Percentiles rank a stretch among this genome's conserved stretches.
Conservation (phyloP, 1,284 basidiomycete species). For the Microbotryomycetes sp. region DNA sequence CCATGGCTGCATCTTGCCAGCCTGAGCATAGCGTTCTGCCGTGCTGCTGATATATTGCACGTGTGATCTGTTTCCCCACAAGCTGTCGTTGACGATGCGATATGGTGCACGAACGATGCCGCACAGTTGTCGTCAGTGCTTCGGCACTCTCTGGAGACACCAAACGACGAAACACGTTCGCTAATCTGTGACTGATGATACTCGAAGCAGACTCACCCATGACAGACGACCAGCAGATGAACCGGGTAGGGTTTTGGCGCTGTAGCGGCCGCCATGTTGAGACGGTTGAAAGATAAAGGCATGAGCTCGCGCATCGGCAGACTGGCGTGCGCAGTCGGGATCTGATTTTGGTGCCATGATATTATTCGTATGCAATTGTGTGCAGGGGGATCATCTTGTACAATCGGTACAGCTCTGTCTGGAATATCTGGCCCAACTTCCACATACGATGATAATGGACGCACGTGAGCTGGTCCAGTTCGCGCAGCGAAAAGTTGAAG, state of each 20-base stretch:
- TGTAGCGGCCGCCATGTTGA: too few relatives aligned
- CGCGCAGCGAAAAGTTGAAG: neutral
- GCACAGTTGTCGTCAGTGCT: neutral
- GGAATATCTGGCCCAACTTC: too few relatives aligned
- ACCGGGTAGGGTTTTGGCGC: neutral
- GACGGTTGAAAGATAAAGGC: too few relatives aligned
- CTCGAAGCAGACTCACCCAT: conserved; percentile 1
- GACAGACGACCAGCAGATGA: conserved; percentile 20
- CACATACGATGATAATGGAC: too few relatives aligned
- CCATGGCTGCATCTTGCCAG: neutral
- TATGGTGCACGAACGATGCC: neutral
- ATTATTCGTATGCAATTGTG: too few relatives aligned
- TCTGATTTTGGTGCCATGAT: too few relatives aligned
- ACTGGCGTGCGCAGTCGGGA: too few relatives aligned
- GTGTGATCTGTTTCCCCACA: conserved; percentile 32
- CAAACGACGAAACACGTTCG: neutral
- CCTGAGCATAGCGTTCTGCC: neutral
- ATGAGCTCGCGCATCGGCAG: too few relatives aligned
- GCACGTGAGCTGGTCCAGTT: too few relatives aligned
- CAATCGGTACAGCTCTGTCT: too few relatives aligned
- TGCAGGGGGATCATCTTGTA: too few relatives aligned
- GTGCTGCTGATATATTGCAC: conserved; percentile 26
- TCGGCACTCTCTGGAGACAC: neutral
- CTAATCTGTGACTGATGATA: neutral
- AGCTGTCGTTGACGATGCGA: neutral